Base-by-base conservation (phyloP, 2,329 filamentous ascomycete genomes). In the Calycina herbarum region DNA sequence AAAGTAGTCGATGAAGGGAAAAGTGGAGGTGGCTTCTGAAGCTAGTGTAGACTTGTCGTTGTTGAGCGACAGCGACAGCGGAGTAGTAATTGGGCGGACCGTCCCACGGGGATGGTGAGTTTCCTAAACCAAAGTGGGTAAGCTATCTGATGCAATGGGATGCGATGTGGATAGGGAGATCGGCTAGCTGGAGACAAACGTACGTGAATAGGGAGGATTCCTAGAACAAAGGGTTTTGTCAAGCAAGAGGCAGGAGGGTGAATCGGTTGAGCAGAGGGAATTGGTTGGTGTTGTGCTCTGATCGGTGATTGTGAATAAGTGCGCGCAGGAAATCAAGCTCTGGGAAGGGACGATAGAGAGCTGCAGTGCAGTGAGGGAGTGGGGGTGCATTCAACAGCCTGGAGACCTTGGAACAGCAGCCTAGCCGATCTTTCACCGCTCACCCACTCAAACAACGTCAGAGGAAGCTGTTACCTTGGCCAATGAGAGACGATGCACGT, bases 71-170 rank as follows among this genome's bases (percentile, higher is more conserved):
- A n/a, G 24, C 35, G 45, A 35, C 31, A 33, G 31, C 31, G 20
- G 29, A 51, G 48, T 15, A 27, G 20, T 29, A 57, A n/a, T 57
- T 51, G 6, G 2, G 45, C 45, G 20, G 45, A 51, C 45, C 7
- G 45, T 51, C 45, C 45, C 45, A 51, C n/a, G 20, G 45, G 45
- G n/a, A 11, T 59, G 58, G 38, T 64, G 58, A 60, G 58, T 64
- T 64, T 64, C 63, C 63, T 61, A 64, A 64, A 64, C 63, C 57
- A 64, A 64, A 64, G 63, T 64, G 63, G 63, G 58, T 61, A 64
- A 13, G 13, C 57, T 20, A 29, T n/a, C 20, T 33, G 31, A 33
- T 33, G 7, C 31, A 33, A 7, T 33, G 1, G 31, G 31, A 33
- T 33, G 31, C 7, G 31, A 33, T 33, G 31, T 7, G 4, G 31